Evolutionary conservation across 2,329 filamentous ascomycete species (phyloP), one percentile per base, ranked within the genome.

Genomic region (Purpureocillium lavendulum): DNA sequence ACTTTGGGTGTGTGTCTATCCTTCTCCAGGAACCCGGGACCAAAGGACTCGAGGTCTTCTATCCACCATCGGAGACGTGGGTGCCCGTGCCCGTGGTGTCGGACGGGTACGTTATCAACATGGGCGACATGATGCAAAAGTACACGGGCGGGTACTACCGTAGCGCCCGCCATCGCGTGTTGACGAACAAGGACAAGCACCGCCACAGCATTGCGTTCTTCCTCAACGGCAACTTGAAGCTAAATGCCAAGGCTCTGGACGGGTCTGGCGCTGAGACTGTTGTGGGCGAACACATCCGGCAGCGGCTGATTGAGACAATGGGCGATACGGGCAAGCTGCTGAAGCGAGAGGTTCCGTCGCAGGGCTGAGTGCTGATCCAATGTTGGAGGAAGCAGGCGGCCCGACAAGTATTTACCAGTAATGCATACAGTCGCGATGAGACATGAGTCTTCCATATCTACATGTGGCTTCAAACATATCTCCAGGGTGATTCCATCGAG

Each of bases 101-200:
- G 36, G 44, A 50, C 14, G 51, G 53, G 7, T 62, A 55, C 34
- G 59, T 64, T 7, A 57, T 62, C 40, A 63, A 65, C 33, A 54
- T 61, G 26, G 60, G 60, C 5, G 59, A 64, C 39, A 53, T 63
- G 52, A 50, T 63, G 44, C 47, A 58, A 47, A 52, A 50, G 31
- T 59, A 46, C 39, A 57, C 55, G 1, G 49, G 44, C 1, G 55
- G 55, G 8, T 53, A 52, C 37, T 59, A 58, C 35, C 49, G 50
- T 32, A 58, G 55, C 40, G 54, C 54, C n/a, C 44, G 49, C 14
- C 56, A 59, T 42, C 45, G 56, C 10, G 55, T 59, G n/a, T 38
- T 56, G 12, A 56, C 49, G 18, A 49, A 45, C 2, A 43, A 45
- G 16, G 43, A 42, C 13, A 48, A 47, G 28, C 49, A 57, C 38